Evolutionary conservation across 768 basidiomycete species (phyloP).

Genomic region (Lanmaoa pseudosensibilis): DNA sequence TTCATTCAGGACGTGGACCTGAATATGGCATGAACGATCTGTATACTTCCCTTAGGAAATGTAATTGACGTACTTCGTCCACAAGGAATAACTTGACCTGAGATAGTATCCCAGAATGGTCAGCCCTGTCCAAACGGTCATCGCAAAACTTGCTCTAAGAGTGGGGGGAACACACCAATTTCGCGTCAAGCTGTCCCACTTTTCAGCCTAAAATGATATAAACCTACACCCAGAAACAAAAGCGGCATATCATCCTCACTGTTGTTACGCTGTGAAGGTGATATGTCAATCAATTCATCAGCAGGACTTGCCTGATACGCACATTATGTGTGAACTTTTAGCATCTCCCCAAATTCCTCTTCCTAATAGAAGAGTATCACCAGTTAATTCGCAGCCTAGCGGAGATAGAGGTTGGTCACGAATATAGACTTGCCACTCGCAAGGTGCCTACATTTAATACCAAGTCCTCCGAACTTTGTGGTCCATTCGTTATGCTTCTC

Average conservation of each 20-base stretch:
- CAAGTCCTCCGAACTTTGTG: conserved; percentile 71
- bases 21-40: neutral
- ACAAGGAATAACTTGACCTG: conserved; percentile 81
- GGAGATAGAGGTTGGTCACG: neutral
- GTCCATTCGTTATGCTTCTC: conserved; percentile 87
- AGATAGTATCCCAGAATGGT: conserved; percentile 64
- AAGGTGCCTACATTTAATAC: conserved; percentile 63
- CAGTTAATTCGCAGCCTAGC: conserved; percentile 86
- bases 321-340: conserved; percentile 80
- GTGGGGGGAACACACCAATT: conserved; percentile 64
- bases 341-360: conserved; percentile 71
- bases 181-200: conserved; percentile 93
- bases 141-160: neutral
- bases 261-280: conserved; percentile 64
- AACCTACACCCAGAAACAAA: neutral
- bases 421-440: neutral
- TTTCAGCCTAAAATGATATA: conserved; percentile 67
- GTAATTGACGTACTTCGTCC: conserved; percentile 65
- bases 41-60: neutral
- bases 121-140: conserved; percentile 43
- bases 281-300: conserved; percentile 2
- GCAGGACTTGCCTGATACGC: conserved; percentile 20
- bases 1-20: conserved; percentile 95
- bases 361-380: conserved; percentile 76
- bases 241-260: conserved; percentile 38